phyloP scores from a whole-genome alignment of 768 basidiomycete species.

The Lentinus tigrinus region DNA sequence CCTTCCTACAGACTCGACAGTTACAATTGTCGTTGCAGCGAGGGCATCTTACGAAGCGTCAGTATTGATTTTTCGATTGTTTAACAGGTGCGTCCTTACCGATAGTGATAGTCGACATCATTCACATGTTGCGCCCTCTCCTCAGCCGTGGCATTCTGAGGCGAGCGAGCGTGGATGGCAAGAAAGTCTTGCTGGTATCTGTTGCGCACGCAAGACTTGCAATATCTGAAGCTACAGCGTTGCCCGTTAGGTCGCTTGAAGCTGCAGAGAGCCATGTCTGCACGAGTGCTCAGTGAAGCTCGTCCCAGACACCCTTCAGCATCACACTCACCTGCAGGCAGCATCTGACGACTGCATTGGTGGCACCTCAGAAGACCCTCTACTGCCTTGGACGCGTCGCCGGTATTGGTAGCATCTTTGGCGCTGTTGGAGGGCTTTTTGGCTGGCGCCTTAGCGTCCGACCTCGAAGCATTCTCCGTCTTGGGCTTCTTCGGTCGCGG shows the following conservation, averaged over 20 bases:
- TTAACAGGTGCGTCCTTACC: too few relatives aligned
- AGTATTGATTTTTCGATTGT: too few relatives aligned
- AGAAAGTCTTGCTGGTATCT: constrained; percentile 58
- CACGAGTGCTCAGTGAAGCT: neutral
- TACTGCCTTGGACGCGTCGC: constrained; percentile 14
- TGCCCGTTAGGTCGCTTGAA: constrained; percentile 30
- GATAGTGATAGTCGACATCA: constrained; percentile 46
- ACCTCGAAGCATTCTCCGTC: neutral
- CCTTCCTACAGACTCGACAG: constrained; percentile 64
- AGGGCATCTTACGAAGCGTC: constrained; percentile 52
- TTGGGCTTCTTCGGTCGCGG: constrained; percentile 26
- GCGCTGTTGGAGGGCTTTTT: constrained; percentile 1
- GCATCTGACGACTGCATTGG: constrained; percentile 67
- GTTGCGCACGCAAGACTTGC: constrained; percentile 64
- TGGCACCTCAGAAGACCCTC: constrained; percentile 58
- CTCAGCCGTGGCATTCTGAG: constrained; percentile 2
- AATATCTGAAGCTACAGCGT: constrained; percentile 60
- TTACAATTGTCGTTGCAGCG: constrained; percentile 67
- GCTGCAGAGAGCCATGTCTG: constrained; percentile 42
- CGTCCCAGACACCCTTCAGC: neutral
- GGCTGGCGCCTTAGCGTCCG: neutral
- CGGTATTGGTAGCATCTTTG: constrained; percentile 25
- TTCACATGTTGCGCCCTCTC: constrained; percentile 30
- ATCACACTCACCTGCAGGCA: constrained; percentile 41
- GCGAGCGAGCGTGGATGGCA: constrained; percentile 32